phyloP scores from a whole-genome alignment of 2,329 filamentous ascomycete genomes.

The Aspergillus candidus region DNA sequence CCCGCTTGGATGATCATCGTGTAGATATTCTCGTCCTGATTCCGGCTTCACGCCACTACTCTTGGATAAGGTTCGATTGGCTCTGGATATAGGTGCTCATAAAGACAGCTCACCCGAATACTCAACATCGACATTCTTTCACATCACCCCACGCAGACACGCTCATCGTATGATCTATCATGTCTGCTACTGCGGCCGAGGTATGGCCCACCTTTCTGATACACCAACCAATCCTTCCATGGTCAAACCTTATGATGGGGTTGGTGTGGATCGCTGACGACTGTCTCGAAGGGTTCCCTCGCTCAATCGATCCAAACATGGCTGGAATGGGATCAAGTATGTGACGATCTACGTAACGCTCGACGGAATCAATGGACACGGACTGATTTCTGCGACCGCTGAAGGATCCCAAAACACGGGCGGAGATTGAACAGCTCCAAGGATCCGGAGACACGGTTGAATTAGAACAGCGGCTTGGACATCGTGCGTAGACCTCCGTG shows the following conservation, averaged over 20 bases:
- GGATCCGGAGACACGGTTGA: constrained; percentile 41
- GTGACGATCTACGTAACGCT: constrained; percentile 1
- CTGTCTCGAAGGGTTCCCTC: constrained; percentile 26
- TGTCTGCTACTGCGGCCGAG: constrained; percentile 13
- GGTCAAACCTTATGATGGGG: too few species aligned
- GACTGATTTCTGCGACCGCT: constrained; percentile 8
- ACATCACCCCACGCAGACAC: not conserved
- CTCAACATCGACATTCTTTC: not conserved
- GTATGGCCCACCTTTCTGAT: constrained; percentile 10
- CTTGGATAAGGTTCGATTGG: too few species aligned
- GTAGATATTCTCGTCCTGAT: too few species aligned
- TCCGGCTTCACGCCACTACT: too few species aligned
- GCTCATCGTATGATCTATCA: constrained; percentile 21
- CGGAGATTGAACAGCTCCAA: constrained; percentile 50
- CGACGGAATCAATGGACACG: not conserved
- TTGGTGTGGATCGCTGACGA: not conserved
- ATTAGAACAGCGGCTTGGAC: constrained; percentile 48
- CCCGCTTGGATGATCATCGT: too few species aligned
- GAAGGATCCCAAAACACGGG: constrained; percentile 46
- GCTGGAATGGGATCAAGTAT: constrained; percentile 52
- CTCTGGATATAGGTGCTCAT: too few species aligned
- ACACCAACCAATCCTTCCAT: not conserved
- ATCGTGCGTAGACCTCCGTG: constrained; percentile 32
- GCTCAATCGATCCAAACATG: constrained; percentile 47
- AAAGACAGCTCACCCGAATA: constrained; percentile 3